phyloP scores from a whole-genome alignment of 2,329 filamentous ascomycete genomes.

The Emericellopsis atlantica region DNA sequence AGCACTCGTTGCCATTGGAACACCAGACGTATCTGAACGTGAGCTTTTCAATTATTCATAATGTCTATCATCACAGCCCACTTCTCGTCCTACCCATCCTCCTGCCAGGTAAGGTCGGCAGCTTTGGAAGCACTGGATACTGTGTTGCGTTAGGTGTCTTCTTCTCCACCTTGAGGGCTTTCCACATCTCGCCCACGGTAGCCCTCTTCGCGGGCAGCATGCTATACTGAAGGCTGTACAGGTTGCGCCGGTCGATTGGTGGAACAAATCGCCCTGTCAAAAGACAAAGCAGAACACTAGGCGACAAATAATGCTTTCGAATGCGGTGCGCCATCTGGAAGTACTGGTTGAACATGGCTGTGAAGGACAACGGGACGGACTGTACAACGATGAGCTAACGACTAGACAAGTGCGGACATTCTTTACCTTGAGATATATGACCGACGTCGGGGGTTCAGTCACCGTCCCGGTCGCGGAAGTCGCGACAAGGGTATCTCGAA shows the following conservation, averaged over 20 bases:
- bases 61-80: too few species aligned
- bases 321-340: conserved; percentile 89
- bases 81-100: conserved; percentile 2
- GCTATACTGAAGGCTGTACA: conserved; percentile 95
- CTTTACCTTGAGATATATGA: conserved; percentile 72
- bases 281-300: conserved; percentile 75
- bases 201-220: conserved; percentile 82
- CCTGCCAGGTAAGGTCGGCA: conserved; percentile 18
- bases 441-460: conserved; percentile 53
- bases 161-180: conserved; percentile 38
- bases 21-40: too few species aligned
- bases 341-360: conserved; percentile 96
- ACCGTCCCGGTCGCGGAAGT: conserved; percentile 20
- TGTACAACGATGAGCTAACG: conserved; percentile 18
- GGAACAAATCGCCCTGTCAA: conserved; percentile 87
- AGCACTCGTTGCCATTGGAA: too few species aligned
- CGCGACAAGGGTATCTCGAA: conserved; percentile 57
- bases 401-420: not conserved
- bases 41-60: too few species aligned
- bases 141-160: conserved; percentile 27
- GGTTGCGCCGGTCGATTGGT: conserved; percentile 83
- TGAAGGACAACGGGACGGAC: conserved; percentile 80
- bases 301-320: conserved; percentile 88
- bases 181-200: conserved; percentile 78
- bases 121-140: conserved; percentile 12